Percentiles rank a stretch among this genome's conserved stretches.
phyloP scores from a whole-genome alignment of 352 stramenopile genomes.

The Pythium utonaiense region DNA sequence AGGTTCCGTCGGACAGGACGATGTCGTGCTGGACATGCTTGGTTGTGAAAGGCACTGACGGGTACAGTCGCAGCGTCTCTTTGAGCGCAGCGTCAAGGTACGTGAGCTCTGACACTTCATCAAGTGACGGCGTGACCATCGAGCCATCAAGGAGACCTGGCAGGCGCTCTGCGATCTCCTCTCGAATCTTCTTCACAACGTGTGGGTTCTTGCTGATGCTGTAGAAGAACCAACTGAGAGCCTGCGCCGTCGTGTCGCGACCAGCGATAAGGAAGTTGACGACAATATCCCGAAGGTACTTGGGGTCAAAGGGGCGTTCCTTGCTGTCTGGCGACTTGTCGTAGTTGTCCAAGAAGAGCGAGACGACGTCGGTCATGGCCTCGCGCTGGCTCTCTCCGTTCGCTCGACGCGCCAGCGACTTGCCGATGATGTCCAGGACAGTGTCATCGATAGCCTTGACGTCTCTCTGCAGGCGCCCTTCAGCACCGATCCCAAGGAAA shows the following conservation, averaged over 20 bases:
- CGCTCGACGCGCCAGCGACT: conserved; percentile 28
- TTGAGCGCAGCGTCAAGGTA: conserved; percentile 31
- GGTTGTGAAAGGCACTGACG: conserved; percentile 47
- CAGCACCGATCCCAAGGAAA: conserved; percentile 28
- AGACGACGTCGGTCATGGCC: conserved; percentile 32
- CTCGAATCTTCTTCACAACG: conserved; percentile 30
- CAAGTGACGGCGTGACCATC: conserved; percentile 13
- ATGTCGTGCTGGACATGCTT: conserved; percentile 29
- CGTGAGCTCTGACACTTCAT: conserved; percentile 16
- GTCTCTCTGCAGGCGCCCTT: conserved; percentile 31
- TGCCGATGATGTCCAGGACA: conserved; percentile 38
- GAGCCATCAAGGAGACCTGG: background rate
- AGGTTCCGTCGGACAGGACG: conserved; percentile 39
- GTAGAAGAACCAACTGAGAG: conserved; percentile 70
- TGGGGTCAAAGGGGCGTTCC: conserved; percentile 27
- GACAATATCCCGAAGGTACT: conserved; percentile 57
- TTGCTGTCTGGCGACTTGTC: conserved; percentile 12
- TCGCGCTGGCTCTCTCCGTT: background rate
- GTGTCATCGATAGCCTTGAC: conserved; percentile 41
- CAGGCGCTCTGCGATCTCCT: conserved; percentile 31
- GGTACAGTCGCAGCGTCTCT: conserved; percentile 67
- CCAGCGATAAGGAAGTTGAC: conserved; percentile 76
- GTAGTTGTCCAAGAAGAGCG: conserved; percentile 42
- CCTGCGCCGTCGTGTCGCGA: conserved; percentile 57
- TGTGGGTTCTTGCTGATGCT: conserved; percentile 43